These are phyloP conservation scores for Ascoidea rubescens DNA, from an alignment of 805 yeast species.

Conservation along the genomic window DNA sequence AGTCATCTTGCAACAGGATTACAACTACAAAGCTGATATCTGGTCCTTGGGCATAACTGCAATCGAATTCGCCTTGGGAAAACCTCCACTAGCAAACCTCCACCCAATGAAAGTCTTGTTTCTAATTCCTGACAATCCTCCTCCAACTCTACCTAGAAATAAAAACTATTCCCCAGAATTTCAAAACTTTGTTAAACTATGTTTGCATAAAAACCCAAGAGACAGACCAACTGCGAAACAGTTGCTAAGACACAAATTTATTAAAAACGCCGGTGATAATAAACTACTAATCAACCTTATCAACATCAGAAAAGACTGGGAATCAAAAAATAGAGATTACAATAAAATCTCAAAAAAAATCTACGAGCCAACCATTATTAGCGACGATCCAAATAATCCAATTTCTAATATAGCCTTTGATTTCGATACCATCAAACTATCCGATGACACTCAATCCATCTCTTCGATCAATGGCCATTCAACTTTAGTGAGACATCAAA, in stretches of 20 bases:
- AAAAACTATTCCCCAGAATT: constrained; percentile 31
- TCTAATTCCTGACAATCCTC: constrained; percentile 31
- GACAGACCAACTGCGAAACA: constrained; percentile 51
- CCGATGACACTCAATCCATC: not conserved
- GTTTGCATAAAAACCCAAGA: constrained; percentile 59
- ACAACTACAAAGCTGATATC: constrained; percentile 78
- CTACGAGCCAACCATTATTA: constrained; percentile 21
- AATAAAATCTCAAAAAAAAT: constrained; percentile 8
- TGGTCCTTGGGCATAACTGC: constrained; percentile 90
- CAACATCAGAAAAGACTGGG: constrained; percentile 29
- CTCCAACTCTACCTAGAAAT: constrained; percentile 21
- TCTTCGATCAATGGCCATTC: too few relatives aligned
- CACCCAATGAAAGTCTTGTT: constrained; percentile 44
- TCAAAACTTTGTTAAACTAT: constrained; percentile 52
- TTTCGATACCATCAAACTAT: constrained; percentile 5
- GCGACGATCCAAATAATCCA: not conserved
- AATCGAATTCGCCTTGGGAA: constrained; percentile 56
- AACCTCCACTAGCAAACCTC: constrained; percentile 48
- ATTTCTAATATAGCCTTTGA: constrained; percentile 9
- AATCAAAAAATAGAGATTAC: constrained; percentile 18
- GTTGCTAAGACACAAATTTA: constrained; percentile 51
- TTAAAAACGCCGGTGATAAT: constrained; percentile 26
- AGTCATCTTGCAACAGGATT: constrained; percentile 58
- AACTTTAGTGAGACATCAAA: not conserved
- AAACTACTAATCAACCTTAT: constrained; percentile 24